Evolutionary conservation across 345 rosid genomes (phyloP).

Genomic region (Psidium friedrichsthalianum): DNA sequence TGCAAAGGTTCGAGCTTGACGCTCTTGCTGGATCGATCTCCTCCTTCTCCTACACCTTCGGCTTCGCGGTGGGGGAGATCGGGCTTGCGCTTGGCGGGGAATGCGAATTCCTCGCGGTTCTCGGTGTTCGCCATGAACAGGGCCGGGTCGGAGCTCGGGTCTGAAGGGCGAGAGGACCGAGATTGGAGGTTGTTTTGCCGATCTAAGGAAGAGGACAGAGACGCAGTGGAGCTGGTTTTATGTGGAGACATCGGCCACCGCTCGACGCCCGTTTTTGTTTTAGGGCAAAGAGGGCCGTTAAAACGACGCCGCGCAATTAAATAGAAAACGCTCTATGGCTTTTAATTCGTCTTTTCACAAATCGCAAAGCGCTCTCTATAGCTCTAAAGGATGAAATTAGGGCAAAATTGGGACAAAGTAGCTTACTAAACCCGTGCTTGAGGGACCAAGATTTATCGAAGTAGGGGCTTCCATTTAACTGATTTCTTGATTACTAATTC

Average conservation of each 20-base stretch:
- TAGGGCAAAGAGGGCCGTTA: neutral
- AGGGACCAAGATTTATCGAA: neutral
- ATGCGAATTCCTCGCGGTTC: neutral
- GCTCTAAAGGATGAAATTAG: neutral
- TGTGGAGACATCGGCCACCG: neutral
- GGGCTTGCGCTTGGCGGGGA: conserved; percentile 6
- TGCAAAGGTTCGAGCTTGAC: neutral
- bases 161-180: neutral
- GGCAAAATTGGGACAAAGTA: too few relatives aligned
- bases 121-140: neutral
- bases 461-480: too few relatives aligned
- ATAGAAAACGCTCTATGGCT: neutral
- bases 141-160: neutral
- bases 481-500: neutral
- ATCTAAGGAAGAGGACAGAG: neutral
- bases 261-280: neutral
- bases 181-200: neutral
- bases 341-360: too few relatives aligned
- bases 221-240: neutral
- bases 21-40: neutral
- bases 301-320: neutral
- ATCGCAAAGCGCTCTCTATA: neutral
- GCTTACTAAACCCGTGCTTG: neutral
- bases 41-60: neutral
- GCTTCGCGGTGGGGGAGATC: neutral